Conservation (phyloP, 2,329 filamentous ascomycete species). For the Emmonsiellopsis sp. region DNA sequence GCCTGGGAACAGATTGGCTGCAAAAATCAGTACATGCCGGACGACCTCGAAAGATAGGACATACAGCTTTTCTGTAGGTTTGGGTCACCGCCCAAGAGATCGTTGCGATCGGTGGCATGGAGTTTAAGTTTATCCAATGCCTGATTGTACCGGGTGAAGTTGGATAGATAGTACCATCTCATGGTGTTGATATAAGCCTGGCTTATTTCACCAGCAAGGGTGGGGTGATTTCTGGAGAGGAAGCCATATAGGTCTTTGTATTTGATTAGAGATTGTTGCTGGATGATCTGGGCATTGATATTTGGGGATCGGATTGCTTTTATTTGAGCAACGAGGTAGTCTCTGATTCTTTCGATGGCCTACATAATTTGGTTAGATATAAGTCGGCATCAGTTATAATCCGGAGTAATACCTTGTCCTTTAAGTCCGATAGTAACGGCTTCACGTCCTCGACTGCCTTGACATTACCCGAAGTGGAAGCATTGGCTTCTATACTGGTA, state of each 20-base stretch:
- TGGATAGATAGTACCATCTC: constrained; percentile 93
- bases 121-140: constrained; percentile 78
- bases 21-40: constrained; percentile 10
- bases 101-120: constrained; percentile 71
- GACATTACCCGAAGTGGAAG: constrained; percentile 51
- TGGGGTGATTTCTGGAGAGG: constrained; percentile 68
- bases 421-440: constrained; percentile 75
- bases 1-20: constrained; percentile 30
- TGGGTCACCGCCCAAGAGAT: constrained; percentile 74
- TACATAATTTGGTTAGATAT: constrained; percentile 22
- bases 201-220: constrained; percentile 80
- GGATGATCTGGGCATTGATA: constrained; percentile 94
- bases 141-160: constrained; percentile 80
- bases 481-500: constrained; percentile 59
- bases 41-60: constrained; percentile 9
- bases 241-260: constrained; percentile 87
- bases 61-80: constrained; percentile 51
- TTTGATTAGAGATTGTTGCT: constrained; percentile 80
- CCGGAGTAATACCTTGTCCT: constrained; percentile 54
- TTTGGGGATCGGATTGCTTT: constrained; percentile 88
- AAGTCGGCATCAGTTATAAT: background rate
- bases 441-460: constrained; percentile 77
- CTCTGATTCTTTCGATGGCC: constrained; percentile 88
- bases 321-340: constrained; percentile 89
- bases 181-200: constrained; percentile 97